A percentile compares a stretch with the other conserved stretches of the same genome.
Evolutionary conservation across 2,329 filamentous ascomycete species (phyloP).

Genomic region (Botrytis aclada): DNA sequence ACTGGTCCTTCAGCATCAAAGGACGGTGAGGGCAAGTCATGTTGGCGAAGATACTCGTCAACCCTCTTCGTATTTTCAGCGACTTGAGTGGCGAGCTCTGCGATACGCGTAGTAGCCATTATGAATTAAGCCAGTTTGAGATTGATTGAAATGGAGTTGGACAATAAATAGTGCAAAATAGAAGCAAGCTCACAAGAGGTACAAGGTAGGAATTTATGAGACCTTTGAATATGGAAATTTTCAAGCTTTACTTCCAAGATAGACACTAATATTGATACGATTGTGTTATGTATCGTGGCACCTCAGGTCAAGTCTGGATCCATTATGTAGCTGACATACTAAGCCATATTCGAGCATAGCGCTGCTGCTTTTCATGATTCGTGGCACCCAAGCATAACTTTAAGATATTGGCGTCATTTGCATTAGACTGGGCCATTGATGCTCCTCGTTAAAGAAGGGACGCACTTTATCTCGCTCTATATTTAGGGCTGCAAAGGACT

Average conservation of each 20-base stretch:
- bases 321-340: not conserved
- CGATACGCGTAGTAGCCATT: not conserved
- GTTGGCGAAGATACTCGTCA: not conserved
- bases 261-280: not conserved
- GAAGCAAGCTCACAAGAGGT: not conserved
- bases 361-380: not conserved
- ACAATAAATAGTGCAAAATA: not conserved
- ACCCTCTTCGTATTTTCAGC: not conserved
- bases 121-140: no score
- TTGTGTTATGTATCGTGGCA: not conserved
- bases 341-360: not conserved
- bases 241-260: not conserved
- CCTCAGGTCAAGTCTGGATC: not conserved
- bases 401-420: not conserved
- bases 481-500: not conserved
- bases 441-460: not conserved
- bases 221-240: not conserved
- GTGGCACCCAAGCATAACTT: not conserved
- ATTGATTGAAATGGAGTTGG: not conserved
- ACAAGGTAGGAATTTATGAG: not conserved
- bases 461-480: not conserved
- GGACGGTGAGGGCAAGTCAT: not conserved
- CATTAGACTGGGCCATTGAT: not conserved
- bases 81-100: not conserved
- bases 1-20: constrained; percentile 7